phyloP scores from a whole-genome alignment of 2,329 filamentous ascomycete species.

The Fusarium sp. region DNA sequence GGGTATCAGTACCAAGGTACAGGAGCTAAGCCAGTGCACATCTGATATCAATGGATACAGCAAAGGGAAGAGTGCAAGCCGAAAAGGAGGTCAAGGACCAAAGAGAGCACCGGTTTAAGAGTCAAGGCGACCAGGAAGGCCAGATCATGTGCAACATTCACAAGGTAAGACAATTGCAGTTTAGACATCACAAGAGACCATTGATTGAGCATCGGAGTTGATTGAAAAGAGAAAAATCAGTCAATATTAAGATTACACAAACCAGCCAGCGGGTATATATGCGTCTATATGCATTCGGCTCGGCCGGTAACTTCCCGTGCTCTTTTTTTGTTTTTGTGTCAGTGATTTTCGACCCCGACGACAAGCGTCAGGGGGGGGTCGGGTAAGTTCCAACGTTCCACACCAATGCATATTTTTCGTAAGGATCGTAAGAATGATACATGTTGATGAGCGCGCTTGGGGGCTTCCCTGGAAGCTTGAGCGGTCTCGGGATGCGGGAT shows the following conservation, averaged over 20 bases:
- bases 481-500: constrained; percentile 32
- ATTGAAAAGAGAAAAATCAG: constrained; percentile 40
- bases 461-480: constrained; percentile 33
- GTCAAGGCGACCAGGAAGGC: background rate
- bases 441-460: constrained; percentile 36
- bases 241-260: constrained; percentile 50
- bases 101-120: background rate
- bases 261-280: constrained; percentile 50
- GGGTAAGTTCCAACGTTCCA: constrained; percentile 38
- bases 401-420: constrained; percentile 57
- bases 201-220: constrained; percentile 17
- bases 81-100: background rate
- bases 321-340: constrained; percentile 39
- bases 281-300: constrained; percentile 46
- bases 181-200: background rate
- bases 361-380: constrained; percentile 19
- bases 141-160: background rate
- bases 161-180: background rate
- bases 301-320: constrained; percentile 40
- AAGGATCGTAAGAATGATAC: constrained; percentile 71
- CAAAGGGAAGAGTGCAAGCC: background rate
- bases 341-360: constrained; percentile 33
- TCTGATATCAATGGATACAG: no score
- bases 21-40: background rate
- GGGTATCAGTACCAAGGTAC: background rate